These are phyloP conservation scores for Arbutus unedo DNA, from an alignment of 148 eudicot genomes.

Conservation along the genomic window DNA sequence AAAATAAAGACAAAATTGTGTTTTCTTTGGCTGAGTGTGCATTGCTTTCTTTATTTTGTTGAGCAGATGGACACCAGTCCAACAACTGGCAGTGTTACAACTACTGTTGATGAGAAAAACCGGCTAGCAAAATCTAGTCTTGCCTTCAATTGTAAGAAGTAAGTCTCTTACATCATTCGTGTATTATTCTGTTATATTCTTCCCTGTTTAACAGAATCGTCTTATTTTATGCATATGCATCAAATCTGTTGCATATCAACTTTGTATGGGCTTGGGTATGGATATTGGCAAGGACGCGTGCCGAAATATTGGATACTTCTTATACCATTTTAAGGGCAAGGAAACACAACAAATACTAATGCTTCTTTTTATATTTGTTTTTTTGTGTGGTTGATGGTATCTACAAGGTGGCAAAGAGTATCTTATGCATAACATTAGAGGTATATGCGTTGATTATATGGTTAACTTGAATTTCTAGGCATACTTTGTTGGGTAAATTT, in stretches of 20 bases:
- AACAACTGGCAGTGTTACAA: constrained; percentile 88
- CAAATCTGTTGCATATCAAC: background rate
- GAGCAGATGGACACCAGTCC: constrained; percentile 91
- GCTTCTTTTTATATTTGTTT: too few relatives aligned
- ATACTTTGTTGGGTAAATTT: background rate
- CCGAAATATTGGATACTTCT: too few relatives aligned
- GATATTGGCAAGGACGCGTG: too few relatives aligned
- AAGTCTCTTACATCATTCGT: constrained; percentile 24
- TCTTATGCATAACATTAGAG: background rate
- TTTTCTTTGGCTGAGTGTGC: constrained; percentile 4
- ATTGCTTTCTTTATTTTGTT: constrained; percentile 2
- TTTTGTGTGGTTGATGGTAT: too few relatives aligned
- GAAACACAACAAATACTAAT: too few relatives aligned
- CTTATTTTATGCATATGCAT: background rate
- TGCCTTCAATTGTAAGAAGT: constrained; percentile 91
- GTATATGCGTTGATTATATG: background rate
- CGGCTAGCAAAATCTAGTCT: constrained; percentile 84
- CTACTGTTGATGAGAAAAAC: constrained; percentile 75
- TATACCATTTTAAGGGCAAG: too few relatives aligned
- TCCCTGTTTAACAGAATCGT: background rate
- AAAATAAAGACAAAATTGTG: background rate
- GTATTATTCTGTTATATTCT: background rate
- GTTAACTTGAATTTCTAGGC: background rate
- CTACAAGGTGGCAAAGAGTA: too few relatives aligned
- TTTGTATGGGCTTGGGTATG: background rate